Conservation (phyloP, 495 filamentous ascomycete genomes). For the Aspergillus leporis region DNA sequence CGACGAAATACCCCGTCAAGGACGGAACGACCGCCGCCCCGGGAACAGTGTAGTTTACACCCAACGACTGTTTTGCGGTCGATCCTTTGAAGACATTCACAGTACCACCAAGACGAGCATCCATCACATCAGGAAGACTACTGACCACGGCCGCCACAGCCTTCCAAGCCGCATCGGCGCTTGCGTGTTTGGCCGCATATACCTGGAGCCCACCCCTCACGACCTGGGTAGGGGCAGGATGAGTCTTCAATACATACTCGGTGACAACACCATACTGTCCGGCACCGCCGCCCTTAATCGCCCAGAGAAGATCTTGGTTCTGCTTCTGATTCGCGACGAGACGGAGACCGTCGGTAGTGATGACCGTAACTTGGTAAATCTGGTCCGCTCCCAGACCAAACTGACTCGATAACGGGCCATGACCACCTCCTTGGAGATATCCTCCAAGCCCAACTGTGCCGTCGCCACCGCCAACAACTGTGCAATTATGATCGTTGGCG, state of each 20-base stretch:
- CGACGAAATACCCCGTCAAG: background rate
- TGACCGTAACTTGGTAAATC: slow-evolving; percentile 51
- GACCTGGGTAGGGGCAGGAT: slow-evolving; percentile 36
- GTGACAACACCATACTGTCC: slow-evolving; percentile 41
- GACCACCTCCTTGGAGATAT: slow-evolving; percentile 57
- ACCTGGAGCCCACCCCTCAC: slow-evolving; percentile 26
- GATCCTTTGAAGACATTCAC: slow-evolving; percentile 1
- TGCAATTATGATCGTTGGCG: slow-evolving; percentile 17
- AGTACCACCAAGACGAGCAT: slow-evolving; percentile 6
- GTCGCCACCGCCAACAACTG: slow-evolving; percentile 28
- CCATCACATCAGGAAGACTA: slow-evolving; percentile 44
- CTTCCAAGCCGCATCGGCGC: slow-evolving; percentile 39
- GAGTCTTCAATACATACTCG: slow-evolving; percentile 36
- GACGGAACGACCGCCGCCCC: background rate
- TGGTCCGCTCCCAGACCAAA: slow-evolving; percentile 58
- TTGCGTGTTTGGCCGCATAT: slow-evolving; percentile 28
- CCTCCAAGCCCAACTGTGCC: slow-evolving; percentile 45
- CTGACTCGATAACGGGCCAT: slow-evolving; percentile 51
- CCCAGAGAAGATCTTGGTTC: slow-evolving; percentile 58
- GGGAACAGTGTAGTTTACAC: background rate
- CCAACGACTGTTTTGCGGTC: background rate
- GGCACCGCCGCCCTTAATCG: slow-evolving; percentile 31
- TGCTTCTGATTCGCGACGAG: slow-evolving; percentile 41
- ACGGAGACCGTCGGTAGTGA: slow-evolving; percentile 49
- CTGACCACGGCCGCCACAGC: slow-evolving; percentile 38